These are phyloP conservation scores for Puccinellia tenuiflora DNA, from an alignment of 176 grass and related monocot genomes.

Conservation along the genomic window DNA sequence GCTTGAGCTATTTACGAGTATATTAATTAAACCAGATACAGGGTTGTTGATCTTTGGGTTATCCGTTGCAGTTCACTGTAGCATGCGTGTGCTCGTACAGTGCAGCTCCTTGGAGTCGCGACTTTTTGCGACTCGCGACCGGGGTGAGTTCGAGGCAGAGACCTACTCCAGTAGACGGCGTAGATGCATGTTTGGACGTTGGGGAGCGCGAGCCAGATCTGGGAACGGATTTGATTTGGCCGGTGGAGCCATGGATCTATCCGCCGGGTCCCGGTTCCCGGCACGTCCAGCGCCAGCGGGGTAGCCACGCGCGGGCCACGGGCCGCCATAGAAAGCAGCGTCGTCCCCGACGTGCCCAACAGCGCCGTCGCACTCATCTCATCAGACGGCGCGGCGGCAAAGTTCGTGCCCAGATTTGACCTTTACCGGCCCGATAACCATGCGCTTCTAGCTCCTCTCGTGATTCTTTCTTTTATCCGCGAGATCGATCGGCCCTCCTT, in stretches of 20 bases:
- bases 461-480: not conserved
- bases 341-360: not conserved
- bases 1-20: too few relatives aligned
- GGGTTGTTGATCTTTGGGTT: not conserved
- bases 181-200: constrained; percentile 22
- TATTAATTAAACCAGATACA: too few relatives aligned
- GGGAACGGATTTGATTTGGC: constrained; percentile 17
- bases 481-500: not conserved
- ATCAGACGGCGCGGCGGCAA: not conserved
- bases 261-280: not conserved
- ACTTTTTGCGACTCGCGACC: not conserved
- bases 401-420: not conserved
- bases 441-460: not conserved
- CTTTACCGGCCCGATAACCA: not conserved
- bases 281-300: not conserved
- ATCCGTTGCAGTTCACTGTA: not conserved
- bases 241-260: not conserved
- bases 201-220: not conserved
- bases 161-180: not conserved
- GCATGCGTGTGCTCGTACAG: not conserved
- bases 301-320: too few relatives aligned
- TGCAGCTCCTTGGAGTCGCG: not conserved
- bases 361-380: not conserved
- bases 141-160: not conserved
- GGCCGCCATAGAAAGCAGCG: too few relatives aligned